Evolutionary conservation across 371 early-diverging fungal species (phyloP), one percentile per base, ranked within the genome.

Genomic region (Gilbertella persicaria): DNA sequence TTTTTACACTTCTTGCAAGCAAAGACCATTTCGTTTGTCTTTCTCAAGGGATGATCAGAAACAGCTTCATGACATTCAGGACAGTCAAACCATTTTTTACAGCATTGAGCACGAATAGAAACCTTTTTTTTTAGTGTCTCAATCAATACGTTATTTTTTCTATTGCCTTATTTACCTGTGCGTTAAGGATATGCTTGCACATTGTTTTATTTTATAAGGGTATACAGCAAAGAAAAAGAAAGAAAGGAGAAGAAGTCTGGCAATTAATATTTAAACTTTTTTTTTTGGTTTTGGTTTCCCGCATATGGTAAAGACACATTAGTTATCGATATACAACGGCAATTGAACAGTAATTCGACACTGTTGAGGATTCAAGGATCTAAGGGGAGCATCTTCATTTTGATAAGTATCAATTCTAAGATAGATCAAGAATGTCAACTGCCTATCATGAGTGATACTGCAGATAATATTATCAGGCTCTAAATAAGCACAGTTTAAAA

Each of bases 1-100:
- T 97, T 98, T 78, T 92, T 95, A 75, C 97, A 98, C 67, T 97
- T 97, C 70, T 98, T 98, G 74, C 98, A 98, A 5, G 93, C 93
- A 77, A 98, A 94, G 1, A 93, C 86, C 93, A 98, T 92, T 68
- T 98, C 98, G 46, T 74, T 72, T 5, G 92, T 83, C 64, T 90
- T 93, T 55, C 82, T 69, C 19, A 97, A 71, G 21, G 73, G 73
- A 74, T 96, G 97, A 70, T 91, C 88, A 5, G 87, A 62, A 0
- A 61, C 69, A 49, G 93, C 97, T n/a, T 79, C 86, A 64, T 97
- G 97, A 71, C 98, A 98, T 64, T 96, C 91, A 4, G 97, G 80
- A 61, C 98, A 98, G 74, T 98, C 98, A 64, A 92, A 98, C 97
- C 98, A 98, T 51, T 80, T 82, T 68, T 89, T 88, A 76, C 97